phyloP scores from a whole-genome alignment of 1,284 basidiomycete species.

The Microbotryum intermedium region DNA sequence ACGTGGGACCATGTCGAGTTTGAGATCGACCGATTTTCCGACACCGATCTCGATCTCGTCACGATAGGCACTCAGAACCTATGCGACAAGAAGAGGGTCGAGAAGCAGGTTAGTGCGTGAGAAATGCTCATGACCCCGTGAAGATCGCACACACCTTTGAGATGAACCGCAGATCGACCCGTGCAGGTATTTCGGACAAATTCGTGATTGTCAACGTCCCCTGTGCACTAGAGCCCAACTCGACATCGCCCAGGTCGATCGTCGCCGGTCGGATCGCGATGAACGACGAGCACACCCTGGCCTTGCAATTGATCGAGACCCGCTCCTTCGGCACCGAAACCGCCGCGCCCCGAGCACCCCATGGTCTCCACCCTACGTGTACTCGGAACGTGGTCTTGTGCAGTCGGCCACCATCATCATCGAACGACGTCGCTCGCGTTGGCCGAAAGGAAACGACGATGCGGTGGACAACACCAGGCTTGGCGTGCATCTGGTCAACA shows the following conservation, averaged over 20 bases:
- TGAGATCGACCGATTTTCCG: slow-evolving; percentile 43
- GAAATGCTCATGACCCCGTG: no score
- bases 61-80: slow-evolving; percentile 43
- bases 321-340: slow-evolving; percentile 24
- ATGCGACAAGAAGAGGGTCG: neutral
- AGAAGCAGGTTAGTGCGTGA: neutral
- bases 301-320: slow-evolving; percentile 40
- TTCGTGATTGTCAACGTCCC: slow-evolving; percentile 43
- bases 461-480: slow-evolving; percentile 46
- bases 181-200: slow-evolving; percentile 42
- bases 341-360: slow-evolving; percentile 9
- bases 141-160: slow-evolving; percentile 37
- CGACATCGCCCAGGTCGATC: slow-evolving; percentile 47
- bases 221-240: slow-evolving; percentile 44
- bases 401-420: slow-evolving; percentile 40
- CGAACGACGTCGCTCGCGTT: slow-evolving; percentile 33
- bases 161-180: slow-evolving; percentile 46
- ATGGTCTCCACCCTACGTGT: slow-evolving; percentile 35
- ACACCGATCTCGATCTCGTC: slow-evolving; percentile 45
- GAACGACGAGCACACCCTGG: slow-evolving; percentile 45
- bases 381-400: slow-evolving; percentile 42
- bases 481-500: slow-evolving; percentile 46
- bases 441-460: slow-evolving; percentile 45
- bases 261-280: slow-evolving; percentile 41
- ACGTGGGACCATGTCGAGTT: slow-evolving; percentile 46